Base-by-base conservation (phyloP, 495 filamentous ascomycete species). In the Paragyromitra xinjiangensis region DNA sequence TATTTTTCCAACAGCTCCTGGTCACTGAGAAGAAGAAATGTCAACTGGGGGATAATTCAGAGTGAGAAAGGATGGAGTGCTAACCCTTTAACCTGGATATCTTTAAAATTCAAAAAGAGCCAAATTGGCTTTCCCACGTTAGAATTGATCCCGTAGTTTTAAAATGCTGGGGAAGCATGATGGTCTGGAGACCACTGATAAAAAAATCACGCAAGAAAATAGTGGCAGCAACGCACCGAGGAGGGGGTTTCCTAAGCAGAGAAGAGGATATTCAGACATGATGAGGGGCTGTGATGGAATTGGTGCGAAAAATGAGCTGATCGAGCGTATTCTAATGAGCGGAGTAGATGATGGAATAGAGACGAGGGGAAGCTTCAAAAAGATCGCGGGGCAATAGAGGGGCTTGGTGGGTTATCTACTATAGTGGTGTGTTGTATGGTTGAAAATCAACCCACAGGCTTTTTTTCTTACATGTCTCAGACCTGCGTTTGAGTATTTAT, bases 161-260 rank as follows among this genome's bases (percentile, higher is more conserved):
- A 44, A 44, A n/a, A 14, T 40, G 44, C 6, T 48, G 6, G 26
- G 29, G 24, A 26, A 56, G 53, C 19, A 19, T 56, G 12, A 39
- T 26, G 42, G 59, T 11, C 37, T 22, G 39, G 37, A 39, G 22
- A 14, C 12, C 26, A 39, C 12, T 8, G 16, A 39, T 37, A 19
- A 16, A 22, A 12, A 67, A 67, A 67, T 44, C 59, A 56, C 12
- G 61, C n/a, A 64, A 63, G 68, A 59, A 48, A 48, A 12, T 50
- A 68, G 16, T 42, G 39, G 48, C n/a, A 24, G 16, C 67, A 59
- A 88, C 90, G 78, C 85, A 95, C 93, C 93, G 78, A 99, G 91
- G 79, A 99, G 89, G 83, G 95, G 95, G 85, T 99, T 99, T 90
- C 97, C 95, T 82, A 99, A 85, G 85, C 92, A 94, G 75, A 97